Evolutionary conservation across 2,329 filamentous ascomycete species (phyloP), one percentile per base, ranked within the genome.

Genomic region (Geosmithia putterillii): DNA sequence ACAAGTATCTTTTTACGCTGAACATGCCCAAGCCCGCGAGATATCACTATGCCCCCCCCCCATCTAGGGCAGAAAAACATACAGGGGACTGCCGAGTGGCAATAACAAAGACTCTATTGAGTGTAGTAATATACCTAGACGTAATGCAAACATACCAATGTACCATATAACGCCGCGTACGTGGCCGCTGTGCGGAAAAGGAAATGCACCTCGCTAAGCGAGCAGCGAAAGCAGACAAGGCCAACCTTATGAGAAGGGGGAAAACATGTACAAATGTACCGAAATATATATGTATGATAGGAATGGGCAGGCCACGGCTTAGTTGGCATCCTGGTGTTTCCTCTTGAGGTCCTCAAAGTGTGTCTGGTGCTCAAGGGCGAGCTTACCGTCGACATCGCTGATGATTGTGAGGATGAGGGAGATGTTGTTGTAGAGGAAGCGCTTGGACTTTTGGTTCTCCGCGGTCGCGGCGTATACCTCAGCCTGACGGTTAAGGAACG

Each of bases 361-460:
- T 51, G 70, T 71, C 62, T 81, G 81, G 59, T 90, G 80, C 55
- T 95, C 88, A 20, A 68, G 65, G 1, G 83, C 77, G 54, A 90
- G 59, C 59, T 85, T 86, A 4, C 86, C 86, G 10, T 73, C 71
- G 4, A 78, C 73, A 53, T 90, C 83, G 55, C 83, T 79, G 50
- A 98, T 84, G 48, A 98, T 95, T 10, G 92, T 95, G 54, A 87
- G 70, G n/a, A 98, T 76, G 49, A 98, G 70, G 43, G 86, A 94
- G 62, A 94, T 96, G 60, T 98, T 98, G 59, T 96, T 98, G 57
- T 85, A 92, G 54, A 98, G 62, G 57, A 96, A 96, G 38, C 92
- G 72, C 51, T 90, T 83, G 51, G 83, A 73, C 65, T 94, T 94
- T 57, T 86, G 77, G 49, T 76, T 73, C 54, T 95, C 90, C 1